These are phyloP conservation scores for Colletotrichum sidae DNA, from an alignment of 2,329 filamentous ascomycete species.

Conservation along the genomic window DNA sequence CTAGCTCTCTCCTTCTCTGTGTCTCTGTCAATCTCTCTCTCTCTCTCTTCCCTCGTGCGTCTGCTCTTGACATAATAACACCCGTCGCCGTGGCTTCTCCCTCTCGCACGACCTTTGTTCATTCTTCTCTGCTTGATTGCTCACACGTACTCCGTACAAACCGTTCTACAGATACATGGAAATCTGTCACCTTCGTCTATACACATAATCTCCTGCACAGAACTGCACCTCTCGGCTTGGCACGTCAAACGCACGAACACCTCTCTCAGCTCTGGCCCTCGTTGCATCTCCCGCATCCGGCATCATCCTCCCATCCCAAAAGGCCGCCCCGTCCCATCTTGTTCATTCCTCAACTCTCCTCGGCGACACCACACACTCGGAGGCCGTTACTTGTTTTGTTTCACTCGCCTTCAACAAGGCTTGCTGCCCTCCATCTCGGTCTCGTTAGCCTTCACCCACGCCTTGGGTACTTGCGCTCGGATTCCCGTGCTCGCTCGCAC, in stretches of 20 bases:
- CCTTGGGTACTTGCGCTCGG: constrained; percentile 14
- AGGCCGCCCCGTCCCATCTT: constrained; percentile 22
- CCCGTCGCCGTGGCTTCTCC: not conserved
- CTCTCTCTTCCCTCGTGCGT: not conserved
- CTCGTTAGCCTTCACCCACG: not conserved
- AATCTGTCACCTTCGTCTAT: constrained; percentile 1
- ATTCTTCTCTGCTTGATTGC: constrained; percentile 1
- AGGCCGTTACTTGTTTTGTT: constrained; percentile 37
- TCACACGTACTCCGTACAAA: constrained; percentile 12
- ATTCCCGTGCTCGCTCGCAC: constrained; percentile 15
- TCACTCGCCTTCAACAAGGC: constrained; percentile 29
- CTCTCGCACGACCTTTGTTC: not conserved
- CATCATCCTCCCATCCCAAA: not conserved
- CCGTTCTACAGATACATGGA: not conserved
- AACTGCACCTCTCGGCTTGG: constrained; percentile 25
- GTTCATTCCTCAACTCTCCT: constrained; percentile 19
- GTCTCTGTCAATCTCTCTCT: not conserved
- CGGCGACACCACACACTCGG: constrained; percentile 12
- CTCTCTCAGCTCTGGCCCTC: constrained; percentile 8
- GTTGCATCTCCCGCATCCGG: constrained; percentile 9
- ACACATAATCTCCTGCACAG: not conserved
- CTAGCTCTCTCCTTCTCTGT: too few species aligned
- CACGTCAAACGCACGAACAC: constrained; percentile 26
- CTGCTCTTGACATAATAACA: constrained; percentile 16
- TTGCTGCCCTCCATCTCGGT: constrained; percentile 18